A percentile compares a stretch with the other conserved stretches of the same genome.
Evolutionary conservation across 2,329 filamentous ascomycete genomes (phyloP).

Genomic region (Rhynchosporium secalis): DNA sequence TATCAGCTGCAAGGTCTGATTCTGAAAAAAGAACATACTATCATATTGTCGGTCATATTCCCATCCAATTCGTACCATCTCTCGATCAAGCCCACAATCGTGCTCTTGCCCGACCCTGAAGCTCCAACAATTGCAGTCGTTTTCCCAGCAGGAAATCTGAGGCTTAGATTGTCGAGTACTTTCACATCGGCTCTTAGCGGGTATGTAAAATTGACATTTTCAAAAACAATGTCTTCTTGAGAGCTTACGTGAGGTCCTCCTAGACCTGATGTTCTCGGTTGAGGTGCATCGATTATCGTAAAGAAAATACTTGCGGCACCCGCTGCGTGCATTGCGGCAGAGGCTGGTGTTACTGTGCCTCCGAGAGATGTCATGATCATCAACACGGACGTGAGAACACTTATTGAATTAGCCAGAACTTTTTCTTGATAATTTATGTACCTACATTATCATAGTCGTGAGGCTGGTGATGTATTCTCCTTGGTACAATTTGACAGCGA

Average conservation of each 20-base stretch:
- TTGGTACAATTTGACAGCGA: slow-evolving; percentile 53
- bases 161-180: slow-evolving; percentile 52
- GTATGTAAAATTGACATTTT: slow-evolving; percentile 71
- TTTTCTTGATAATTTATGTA: slow-evolving; percentile 13
- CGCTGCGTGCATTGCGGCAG: slow-evolving; percentile 43
- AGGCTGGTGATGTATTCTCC: slow-evolving; percentile 49
- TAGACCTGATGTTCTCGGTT: slow-evolving; percentile 44
- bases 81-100: slow-evolving; percentile 69
- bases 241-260: slow-evolving; percentile 51
- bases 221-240: slow-evolving; percentile 59
- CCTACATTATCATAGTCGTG: slow-evolving; percentile 57
- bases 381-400: slow-evolving; percentile 22
- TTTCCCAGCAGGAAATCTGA: slow-evolving; percentile 52
- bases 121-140: slow-evolving; percentile 73
- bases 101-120: slow-evolving; percentile 73
- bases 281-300: slow-evolving; percentile 41
- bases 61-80: slow-evolving; percentile 66
- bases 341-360: slow-evolving; percentile 50
- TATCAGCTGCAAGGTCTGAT: background rate
- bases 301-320: slow-evolving; percentile 43
- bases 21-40: slow-evolving; percentile 23
- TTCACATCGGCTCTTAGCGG: slow-evolving; percentile 65
- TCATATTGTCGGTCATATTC: slow-evolving; percentile 30
- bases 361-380: slow-evolving; percentile 44
- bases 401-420: background rate